These are phyloP conservation scores for Penicillium simplicissimum DNA, from an alignment of 495 filamentous ascomycete species.

Conservation along the genomic window DNA sequence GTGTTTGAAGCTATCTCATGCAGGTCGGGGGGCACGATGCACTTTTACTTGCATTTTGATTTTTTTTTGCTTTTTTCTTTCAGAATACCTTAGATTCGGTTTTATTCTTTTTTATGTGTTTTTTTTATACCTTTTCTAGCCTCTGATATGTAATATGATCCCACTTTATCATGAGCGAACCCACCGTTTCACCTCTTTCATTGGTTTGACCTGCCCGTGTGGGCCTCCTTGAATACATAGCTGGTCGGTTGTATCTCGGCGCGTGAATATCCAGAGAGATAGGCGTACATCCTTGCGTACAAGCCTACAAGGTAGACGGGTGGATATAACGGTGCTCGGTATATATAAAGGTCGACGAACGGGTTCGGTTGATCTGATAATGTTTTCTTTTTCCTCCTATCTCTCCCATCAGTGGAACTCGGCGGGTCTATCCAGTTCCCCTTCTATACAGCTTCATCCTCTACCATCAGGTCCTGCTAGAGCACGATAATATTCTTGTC, in stretches of 20 bases:
- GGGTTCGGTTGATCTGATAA: constrained; percentile 3
- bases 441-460: background rate
- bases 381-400: constrained; percentile 6
- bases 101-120: background rate
- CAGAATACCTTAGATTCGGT: background rate
- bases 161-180: background rate
- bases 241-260: constrained; percentile 1
- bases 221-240: background rate
- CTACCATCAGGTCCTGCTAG: no score
- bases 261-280: background rate
- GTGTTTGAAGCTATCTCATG: constrained; percentile 12
- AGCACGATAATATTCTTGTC: no score
- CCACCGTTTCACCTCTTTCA: background rate
- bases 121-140: background rate
- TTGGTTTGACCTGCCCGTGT: background rate
- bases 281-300: background rate
- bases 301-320: background rate
- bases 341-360: constrained; percentile 3
- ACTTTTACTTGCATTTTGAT: background rate
- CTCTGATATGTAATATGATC: background rate
- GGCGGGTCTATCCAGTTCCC: background rate
- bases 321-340: background rate
- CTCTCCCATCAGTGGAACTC: constrained; percentile 4
- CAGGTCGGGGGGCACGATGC: constrained; percentile 3
- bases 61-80: background rate